Evolutionary conservation across 495 filamentous ascomycete species (phyloP), one percentile per base, ranked within the genome.

Genomic region (Glutinoglossum americanum): DNA sequence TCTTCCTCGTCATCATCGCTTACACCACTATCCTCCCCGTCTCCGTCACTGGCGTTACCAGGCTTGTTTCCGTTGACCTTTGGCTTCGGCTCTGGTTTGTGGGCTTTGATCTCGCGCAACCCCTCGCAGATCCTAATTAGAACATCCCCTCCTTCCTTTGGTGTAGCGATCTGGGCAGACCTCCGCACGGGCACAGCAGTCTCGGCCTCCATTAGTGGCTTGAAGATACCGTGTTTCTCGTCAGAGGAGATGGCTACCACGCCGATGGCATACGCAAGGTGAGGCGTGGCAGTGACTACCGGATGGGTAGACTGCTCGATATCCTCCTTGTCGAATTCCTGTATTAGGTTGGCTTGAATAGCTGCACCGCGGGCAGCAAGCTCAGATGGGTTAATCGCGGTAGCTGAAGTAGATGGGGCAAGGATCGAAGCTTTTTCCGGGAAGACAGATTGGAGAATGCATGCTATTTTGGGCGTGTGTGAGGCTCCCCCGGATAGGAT

Each of bases 251-350:
- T 72, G 60, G 85, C 77, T 60, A 94, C 75, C 21, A 96, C 83
- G 64, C 92, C 92, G 59, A 98, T 87, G 26, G 90, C 85, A 63
- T 87, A 84, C 61, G 76, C 75, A 59, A 94, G 78, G 70, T 98
- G 92, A 41, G 89, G 85, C 32, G 90, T 89, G 19, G 86, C 89
- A 17, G 92, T 97, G 55, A 98, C 88, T 66, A 87, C 84, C 37
- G 92, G 87, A 74, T 98, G 92, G 44, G 87, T 93, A 11, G 86
- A 93, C 71, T 96, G 87, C 65, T 89, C 85, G 62, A 98, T 94
- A 66, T 98, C 93, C 56, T 89, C 86, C 57, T 76, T 71, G 56
- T 97, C 92, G 68, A 92, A 97, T 66, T 89, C 89, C 65, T 85
- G 80, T 66, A 98, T 85, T 53, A 98, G 72, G 53, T 83, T 89